Percentiles rank a stretch among this genome's conserved stretches.
phyloP scores from a whole-genome alignment of 768 basidiomycete genomes.

The Paxillus involutus region DNA sequence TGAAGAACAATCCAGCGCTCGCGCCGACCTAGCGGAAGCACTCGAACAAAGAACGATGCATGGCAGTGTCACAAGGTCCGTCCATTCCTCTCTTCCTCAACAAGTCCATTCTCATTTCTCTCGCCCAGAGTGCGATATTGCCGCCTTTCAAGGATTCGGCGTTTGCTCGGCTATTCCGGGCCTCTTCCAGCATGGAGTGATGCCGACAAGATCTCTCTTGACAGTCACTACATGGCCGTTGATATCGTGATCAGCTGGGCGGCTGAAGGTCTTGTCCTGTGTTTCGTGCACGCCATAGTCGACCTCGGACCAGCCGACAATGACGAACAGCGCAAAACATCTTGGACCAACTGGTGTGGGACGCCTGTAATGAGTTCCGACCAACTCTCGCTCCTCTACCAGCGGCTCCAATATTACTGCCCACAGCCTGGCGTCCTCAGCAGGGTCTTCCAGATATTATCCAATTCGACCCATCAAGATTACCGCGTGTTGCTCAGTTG shows the following conservation, averaged over 20 bases:
- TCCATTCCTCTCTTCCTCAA: slow-evolving; percentile 2
- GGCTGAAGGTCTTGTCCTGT: slow-evolving; percentile 81
- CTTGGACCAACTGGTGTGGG: slow-evolving; percentile 90
- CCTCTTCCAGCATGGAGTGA: slow-evolving; percentile 56
- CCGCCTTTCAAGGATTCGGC: slow-evolving; percentile 71
- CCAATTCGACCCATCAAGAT: slow-evolving; percentile 48
- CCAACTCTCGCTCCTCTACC: slow-evolving; percentile 59
- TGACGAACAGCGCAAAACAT: slow-evolving; percentile 69
- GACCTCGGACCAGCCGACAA: slow-evolving; percentile 72
- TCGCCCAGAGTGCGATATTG: slow-evolving; percentile 70
- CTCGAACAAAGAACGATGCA: slow-evolving; percentile 74
- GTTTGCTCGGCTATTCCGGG: slow-evolving; percentile 66
- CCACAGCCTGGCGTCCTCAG: slow-evolving; percentile 51
- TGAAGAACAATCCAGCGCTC: slow-evolving; percentile 76
- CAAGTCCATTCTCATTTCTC: slow-evolving; percentile 16
- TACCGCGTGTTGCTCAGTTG: slow-evolving; percentile 67
- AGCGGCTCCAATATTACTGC: slow-evolving; percentile 54
- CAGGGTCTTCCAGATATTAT: slow-evolving; percentile 79
- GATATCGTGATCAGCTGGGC: slow-evolving; percentile 92
- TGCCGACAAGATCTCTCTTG: slow-evolving; percentile 66
- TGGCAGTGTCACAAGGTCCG: slow-evolving; percentile 79
- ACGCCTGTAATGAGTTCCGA: slow-evolving; percentile 61
- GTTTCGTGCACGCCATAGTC: slow-evolving; percentile 83
- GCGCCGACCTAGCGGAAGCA: slow-evolving; percentile 70
- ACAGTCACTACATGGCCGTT: slow-evolving; percentile 79